Conservation (phyloP, 257 asterid species). For the Jasminum sambac region DNA sequence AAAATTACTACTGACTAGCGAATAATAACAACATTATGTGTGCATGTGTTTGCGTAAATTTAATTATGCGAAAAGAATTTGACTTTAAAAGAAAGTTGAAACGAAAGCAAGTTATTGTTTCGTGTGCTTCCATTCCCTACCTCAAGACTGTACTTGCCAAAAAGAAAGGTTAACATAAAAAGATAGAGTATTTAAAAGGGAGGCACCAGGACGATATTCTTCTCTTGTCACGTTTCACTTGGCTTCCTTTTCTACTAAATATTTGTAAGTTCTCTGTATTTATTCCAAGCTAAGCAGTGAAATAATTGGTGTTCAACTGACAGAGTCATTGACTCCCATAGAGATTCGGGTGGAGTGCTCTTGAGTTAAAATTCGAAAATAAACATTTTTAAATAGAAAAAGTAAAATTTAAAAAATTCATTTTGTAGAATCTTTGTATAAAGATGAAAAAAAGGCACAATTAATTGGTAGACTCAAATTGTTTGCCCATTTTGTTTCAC, state of each 20-base stretch:
- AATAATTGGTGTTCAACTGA: not conserved
- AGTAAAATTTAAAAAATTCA: not conserved
- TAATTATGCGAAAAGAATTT: too few species aligned
- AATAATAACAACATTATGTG: too few species aligned
- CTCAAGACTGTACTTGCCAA: not conserved
- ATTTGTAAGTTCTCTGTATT: not conserved
- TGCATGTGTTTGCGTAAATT: too few species aligned
- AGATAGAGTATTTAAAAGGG: not conserved
- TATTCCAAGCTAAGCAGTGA: not conserved
- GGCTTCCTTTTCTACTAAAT: not conserved
- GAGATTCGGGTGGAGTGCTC: not conserved
- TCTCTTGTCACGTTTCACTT: not conserved
- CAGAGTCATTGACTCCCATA: not conserved
- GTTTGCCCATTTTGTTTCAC: conserved; percentile 10
- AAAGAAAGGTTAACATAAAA: conserved; percentile 4
- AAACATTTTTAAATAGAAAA: too few species aligned
- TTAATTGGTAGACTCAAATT: conserved; percentile 18
- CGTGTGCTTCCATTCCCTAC: conserved; percentile 1
- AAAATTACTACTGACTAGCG: too few species aligned
- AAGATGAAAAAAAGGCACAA: conserved; percentile 16
- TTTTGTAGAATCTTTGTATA: not conserved
- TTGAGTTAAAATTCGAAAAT: not conserved
- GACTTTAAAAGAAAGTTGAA: too few species aligned
- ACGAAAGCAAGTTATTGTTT: not conserved
- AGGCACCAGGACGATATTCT: not conserved